Evolutionary conservation across 371 early-diverging fungal species (phyloP), one percentile per base, ranked within the genome.

Genomic region (Mucor circinelloides): DNA sequence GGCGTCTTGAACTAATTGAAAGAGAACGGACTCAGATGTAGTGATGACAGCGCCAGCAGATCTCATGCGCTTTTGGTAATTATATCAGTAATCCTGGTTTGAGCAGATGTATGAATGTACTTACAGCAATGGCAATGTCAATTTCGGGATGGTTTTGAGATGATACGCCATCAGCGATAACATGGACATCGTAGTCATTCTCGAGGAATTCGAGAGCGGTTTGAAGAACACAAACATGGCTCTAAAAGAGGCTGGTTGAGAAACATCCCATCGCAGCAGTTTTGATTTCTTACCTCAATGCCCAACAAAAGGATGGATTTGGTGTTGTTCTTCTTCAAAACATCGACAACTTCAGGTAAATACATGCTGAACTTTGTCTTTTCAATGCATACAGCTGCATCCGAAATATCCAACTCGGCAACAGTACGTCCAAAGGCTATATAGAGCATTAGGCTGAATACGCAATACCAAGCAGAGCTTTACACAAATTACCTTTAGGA

Each of bases 301-400:
- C 98, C 98, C 72, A 94, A 90, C 21, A 98, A 77, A n/a, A 98
- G 87, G 7, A 94, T 90, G 3, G 92, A 90, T 46, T 88, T 80
- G 8, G 81, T 84, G 28, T 86, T 74, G 46, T 83, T 73, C 28
- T 86, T 79, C 65, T 85, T 70, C 13, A 94, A 74, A n/a, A 84
- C 69, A 3, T 80, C 72, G 55, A 82, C 67, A 2, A 96, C 91
- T 55, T 89, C 87, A 9, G 91, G 89, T 0, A 90, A 75, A 60
- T 79, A 76, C 98, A 98, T 98, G 42, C 96, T 96, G 80, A 98
- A 98, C 78, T 91, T 91, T 48, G 93, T 90, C 82, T 97, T 98
- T 44, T 82, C 79, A 15, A 80, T 15, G 56, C 78, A 74, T 23
- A 89, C 21, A 52, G 69, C 76, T 60, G 93, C 91, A 44, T 78